Conservation (phyloP, 2,329 filamentous ascomycete genomes). For the Blastomyces percursus region DNA sequence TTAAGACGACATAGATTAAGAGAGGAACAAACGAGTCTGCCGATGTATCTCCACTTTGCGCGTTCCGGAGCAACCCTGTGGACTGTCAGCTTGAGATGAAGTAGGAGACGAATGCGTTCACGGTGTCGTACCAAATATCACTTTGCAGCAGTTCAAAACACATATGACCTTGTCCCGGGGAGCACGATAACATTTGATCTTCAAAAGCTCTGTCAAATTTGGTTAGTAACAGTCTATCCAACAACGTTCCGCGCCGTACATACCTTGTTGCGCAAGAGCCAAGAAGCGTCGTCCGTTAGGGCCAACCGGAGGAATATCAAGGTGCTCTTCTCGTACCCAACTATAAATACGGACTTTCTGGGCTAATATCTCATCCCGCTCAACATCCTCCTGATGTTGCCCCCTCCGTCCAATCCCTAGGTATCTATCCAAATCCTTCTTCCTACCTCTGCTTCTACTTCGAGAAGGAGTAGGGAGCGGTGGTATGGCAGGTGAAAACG, state of each 20-base stretch:
- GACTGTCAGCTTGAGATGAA: conserved; percentile 13
- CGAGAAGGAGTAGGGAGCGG: conserved; percentile 57
- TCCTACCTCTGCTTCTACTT: conserved; percentile 51
- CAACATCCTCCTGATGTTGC: conserved; percentile 96
- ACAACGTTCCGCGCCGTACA: conserved; percentile 12
- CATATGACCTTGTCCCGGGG: conserved; percentile 97
- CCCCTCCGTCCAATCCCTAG: conserved; percentile 76
- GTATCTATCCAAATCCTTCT: conserved; percentile 55
- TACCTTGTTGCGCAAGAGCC: conserved; percentile 75
- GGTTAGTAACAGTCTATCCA: conserved; percentile 17
- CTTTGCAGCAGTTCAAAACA: conserved; percentile 96
- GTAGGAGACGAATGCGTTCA: conserved; percentile 1
- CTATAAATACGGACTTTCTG: conserved; percentile 97
- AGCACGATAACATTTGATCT: conserved; percentile 95
- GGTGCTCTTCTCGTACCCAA: conserved; percentile 85
- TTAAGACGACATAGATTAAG: conserved; percentile 88
- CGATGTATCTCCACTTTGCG: conserved; percentile 76
- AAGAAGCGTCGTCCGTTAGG: conserved; percentile 84
- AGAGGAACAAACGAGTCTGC: conserved; percentile 93
- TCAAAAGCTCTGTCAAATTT: conserved; percentile 62
- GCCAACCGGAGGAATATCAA: conserved; percentile 77
- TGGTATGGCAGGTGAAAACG: conserved; percentile 88
- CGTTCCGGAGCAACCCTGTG: conserved; percentile 72
- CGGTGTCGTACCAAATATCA: conserved; percentile 68
- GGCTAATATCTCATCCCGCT: conserved; percentile 86